Percentiles rank a stretch among this genome's conserved stretches.
Evolutionary conservation across 441 rosid species (phyloP).

Genomic region (Adansonia rubrostipa): DNA sequence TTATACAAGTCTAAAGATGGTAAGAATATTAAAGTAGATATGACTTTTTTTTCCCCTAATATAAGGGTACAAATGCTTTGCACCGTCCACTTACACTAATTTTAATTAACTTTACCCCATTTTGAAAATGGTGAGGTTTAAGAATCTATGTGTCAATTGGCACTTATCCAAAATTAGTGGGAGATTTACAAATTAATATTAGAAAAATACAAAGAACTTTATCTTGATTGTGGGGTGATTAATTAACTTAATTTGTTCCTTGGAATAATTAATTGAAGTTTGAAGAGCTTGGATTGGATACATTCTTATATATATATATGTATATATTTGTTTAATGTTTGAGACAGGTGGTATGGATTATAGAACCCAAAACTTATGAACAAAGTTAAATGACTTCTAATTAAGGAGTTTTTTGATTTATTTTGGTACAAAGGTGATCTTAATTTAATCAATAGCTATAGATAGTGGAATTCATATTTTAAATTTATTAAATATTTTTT

Average conservation of each 20-base stretch:
- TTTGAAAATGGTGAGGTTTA: constrained; percentile 19
- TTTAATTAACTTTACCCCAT: neutral
- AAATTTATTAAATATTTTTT: too few relatives aligned
- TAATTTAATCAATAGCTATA: too few relatives aligned
- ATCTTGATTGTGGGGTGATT: neutral
- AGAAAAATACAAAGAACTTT: neutral
- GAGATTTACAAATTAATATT: constrained; percentile 18
- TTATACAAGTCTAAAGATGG: neutral
- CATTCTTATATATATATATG: neutral
- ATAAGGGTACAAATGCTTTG: constrained; percentile 27
- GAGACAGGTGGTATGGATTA: neutral
- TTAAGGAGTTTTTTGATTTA: too few relatives aligned
- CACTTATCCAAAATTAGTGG: constrained; percentile 51
- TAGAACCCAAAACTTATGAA: neutral
- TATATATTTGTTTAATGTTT: neutral
- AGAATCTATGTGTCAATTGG: constrained; percentile 47
- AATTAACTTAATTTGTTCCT: neutral
- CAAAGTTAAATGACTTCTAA: too few relatives aligned
- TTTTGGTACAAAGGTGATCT: too few relatives aligned
- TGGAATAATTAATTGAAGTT: constrained; percentile 6
- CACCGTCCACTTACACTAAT: constrained; percentile 35
- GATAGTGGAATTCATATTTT: too few relatives aligned
- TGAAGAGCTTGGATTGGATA: neutral
- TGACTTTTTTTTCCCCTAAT: constrained; percentile 16
- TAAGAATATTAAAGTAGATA: constrained; percentile 16